Conservation (phyloP, 2,329 filamentous ascomycete species). For the Lasiodiplodia gonubiensis region DNA sequence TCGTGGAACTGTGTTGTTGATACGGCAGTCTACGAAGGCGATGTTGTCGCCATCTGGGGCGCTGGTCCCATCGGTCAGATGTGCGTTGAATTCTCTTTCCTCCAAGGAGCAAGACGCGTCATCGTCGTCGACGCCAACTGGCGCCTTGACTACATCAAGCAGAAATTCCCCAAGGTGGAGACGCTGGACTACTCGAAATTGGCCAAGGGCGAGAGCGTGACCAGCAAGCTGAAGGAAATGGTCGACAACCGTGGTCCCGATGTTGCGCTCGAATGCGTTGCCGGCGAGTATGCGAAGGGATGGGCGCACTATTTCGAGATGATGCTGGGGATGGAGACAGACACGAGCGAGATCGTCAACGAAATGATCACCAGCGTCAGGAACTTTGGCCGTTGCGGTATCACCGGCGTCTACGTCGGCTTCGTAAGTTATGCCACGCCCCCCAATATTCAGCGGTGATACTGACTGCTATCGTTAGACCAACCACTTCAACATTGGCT, state of each 20-base stretch:
- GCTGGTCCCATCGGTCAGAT: conserved; percentile 86
- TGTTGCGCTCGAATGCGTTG: conserved; percentile 71
- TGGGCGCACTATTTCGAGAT: conserved; percentile 67
- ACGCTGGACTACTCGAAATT: conserved; percentile 73
- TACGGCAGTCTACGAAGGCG: conserved; percentile 77
- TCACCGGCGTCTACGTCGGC: conserved; percentile 74
- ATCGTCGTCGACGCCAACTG: conserved; percentile 77
- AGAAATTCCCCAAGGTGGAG: conserved; percentile 69
- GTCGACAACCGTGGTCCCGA: conserved; percentile 73
- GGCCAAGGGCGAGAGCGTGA: conserved; percentile 67
- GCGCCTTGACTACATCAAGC: conserved; percentile 71
- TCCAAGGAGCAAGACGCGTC: conserved; percentile 75
- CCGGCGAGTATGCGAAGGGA: conserved; percentile 67
- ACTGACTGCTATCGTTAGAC: conserved; percentile 53
- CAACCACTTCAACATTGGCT: conserved; percentile 83
- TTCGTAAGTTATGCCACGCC: conserved; percentile 52
- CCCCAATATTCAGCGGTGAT: conserved; percentile 24
- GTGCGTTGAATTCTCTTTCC: conserved; percentile 68
- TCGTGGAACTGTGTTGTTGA: conserved; percentile 84
- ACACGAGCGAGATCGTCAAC: conserved; percentile 80
- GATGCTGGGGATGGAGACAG: conserved; percentile 74
- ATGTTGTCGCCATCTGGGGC: conserved; percentile 85
- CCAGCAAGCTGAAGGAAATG: conserved; percentile 74
- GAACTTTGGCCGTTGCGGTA: conserved; percentile 74
- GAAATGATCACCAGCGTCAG: conserved; percentile 78